These are phyloP conservation scores for Cytospora schulzeri DNA, from an alignment of 2,329 filamentous ascomycete genomes.

Conservation along the genomic window DNA sequence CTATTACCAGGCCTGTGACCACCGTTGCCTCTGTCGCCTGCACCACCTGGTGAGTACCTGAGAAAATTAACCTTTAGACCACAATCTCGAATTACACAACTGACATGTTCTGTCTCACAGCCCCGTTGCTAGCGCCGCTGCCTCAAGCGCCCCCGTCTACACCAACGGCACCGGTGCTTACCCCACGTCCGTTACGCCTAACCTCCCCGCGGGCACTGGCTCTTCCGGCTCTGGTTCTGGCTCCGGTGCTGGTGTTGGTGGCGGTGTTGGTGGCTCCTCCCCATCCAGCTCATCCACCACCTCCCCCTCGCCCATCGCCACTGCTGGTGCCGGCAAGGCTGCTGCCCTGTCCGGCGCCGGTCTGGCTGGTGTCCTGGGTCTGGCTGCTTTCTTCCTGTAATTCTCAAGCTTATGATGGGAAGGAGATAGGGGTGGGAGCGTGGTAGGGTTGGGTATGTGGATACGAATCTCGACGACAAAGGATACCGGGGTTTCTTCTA, in stretches of 20 bases:
- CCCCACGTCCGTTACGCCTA: slow-evolving; percentile 36
- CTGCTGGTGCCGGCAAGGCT: slow-evolving; percentile 59
- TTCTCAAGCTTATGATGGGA: slow-evolving; percentile 38
- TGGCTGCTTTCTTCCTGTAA: slow-evolving; percentile 63
- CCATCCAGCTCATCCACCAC: slow-evolving; percentile 31
- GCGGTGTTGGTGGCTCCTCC: slow-evolving; percentile 1
- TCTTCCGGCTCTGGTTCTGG: slow-evolving; percentile 25
- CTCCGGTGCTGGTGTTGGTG: slow-evolving; percentile 28
- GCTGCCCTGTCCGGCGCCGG: slow-evolving; percentile 59
- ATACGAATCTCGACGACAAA: slow-evolving; percentile 34
- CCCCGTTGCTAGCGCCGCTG: neutral
- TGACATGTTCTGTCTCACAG: neutral
- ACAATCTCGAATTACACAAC: neutral
- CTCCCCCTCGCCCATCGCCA: slow-evolving; percentile 50
- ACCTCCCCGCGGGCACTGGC: slow-evolving; percentile 36
- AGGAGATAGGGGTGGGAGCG: slow-evolving; percentile 1
- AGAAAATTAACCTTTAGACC: neutral
- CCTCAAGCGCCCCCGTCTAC: slow-evolving; percentile 34
- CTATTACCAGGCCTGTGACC: slow-evolving; percentile 60
- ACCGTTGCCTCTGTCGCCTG: slow-evolving; percentile 55
- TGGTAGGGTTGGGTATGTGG: slow-evolving; percentile 18
- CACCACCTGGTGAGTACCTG: slow-evolving; percentile 52
- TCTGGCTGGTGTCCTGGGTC: slow-evolving; percentile 61
- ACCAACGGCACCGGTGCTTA: slow-evolving; percentile 40
- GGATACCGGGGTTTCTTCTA: slow-evolving; percentile 13